Percentiles rank a stretch among this genome's conserved stretches.
Evolutionary conservation across 1,284 basidiomycete species (phyloP).

Genomic region (Cryptococcus depauperatus): DNA sequence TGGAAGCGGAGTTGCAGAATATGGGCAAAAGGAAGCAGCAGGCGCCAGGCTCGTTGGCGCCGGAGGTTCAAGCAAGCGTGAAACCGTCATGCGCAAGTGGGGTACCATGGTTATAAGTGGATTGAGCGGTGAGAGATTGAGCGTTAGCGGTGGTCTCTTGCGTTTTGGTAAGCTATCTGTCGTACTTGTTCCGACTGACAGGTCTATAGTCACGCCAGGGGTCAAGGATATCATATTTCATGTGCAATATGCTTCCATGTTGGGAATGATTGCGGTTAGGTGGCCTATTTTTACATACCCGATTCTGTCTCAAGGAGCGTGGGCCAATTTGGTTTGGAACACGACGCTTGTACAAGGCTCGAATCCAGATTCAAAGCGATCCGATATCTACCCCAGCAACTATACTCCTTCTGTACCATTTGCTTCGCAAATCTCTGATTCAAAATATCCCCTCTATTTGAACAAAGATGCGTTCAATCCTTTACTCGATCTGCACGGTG

Average conservation of each 20-base stretch:
- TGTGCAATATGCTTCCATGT: constrained; percentile 64
- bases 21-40: constrained; percentile 22
- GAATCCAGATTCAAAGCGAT: constrained; percentile 50
- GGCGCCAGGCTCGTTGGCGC: constrained; percentile 36
- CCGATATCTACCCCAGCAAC: constrained; percentile 57
- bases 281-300: constrained; percentile 93
- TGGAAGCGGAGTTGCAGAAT: constrained; percentile 34
- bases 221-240: constrained; percentile 87
- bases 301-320: constrained; percentile 71
- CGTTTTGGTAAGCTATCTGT: constrained; percentile 61
- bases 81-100: constrained; percentile 48
- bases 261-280: constrained; percentile 85
- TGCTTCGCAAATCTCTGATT: constrained; percentile 60
- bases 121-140: constrained; percentile 79
- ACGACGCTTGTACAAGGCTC: constrained; percentile 57
- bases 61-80: constrained; percentile 20
- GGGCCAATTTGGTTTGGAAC: constrained; percentile 80
- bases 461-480: constrained; percentile 52
- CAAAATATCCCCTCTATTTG: constrained; percentile 67
- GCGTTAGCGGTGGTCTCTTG: constrained; percentile 74
- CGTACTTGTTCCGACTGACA: not conserved
- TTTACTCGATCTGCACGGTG: constrained; percentile 34
- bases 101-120: constrained; percentile 86
- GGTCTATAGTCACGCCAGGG: constrained; percentile 71
- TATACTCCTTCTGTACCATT: constrained; percentile 56